These are phyloP conservation scores for Dipteronia sinensis DNA, from an alignment of 345 rosid species.

Conservation along the genomic window DNA sequence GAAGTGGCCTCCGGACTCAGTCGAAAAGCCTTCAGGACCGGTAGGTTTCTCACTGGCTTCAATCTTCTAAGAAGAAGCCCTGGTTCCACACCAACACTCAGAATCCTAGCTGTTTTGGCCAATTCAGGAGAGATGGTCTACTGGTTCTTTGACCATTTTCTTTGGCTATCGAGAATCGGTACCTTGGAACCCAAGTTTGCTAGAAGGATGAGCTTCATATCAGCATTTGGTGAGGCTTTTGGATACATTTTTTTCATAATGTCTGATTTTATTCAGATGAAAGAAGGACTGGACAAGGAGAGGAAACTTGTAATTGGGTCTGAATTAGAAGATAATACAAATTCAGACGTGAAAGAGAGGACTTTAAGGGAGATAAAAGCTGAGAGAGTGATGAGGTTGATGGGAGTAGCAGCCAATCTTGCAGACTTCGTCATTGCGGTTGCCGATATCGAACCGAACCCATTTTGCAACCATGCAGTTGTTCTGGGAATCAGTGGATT, in stretches of 20 bases:
- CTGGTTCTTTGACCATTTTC: slow-evolving; percentile 92
- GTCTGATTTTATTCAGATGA: slow-evolving; percentile 63
- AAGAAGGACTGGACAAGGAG: slow-evolving; percentile 49
- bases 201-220: slow-evolving; percentile 80
- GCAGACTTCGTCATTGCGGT: slow-evolving; percentile 84
- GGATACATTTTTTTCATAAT: slow-evolving; percentile 82
- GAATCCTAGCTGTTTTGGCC: slow-evolving; percentile 62
- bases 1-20: slow-evolving; percentile 95
- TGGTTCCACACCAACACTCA: slow-evolving; percentile 49
- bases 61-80: slow-evolving; percentile 78
- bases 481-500: slow-evolving; percentile 85
- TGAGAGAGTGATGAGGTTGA: slow-evolving; percentile 78
- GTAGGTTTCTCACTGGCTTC: slow-evolving; percentile 93
- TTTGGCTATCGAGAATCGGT: slow-evolving; percentile 91
- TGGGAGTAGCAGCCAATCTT: slow-evolving; percentile 85
- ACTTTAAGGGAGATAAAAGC: slow-evolving; percentile 45
- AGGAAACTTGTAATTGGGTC: slow-evolving; percentile 36
- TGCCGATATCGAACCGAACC: slow-evolving; percentile 89
- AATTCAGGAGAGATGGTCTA: slow-evolving; percentile 97
- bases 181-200: slow-evolving; percentile 68
- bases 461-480: slow-evolving; percentile 72
- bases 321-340: slow-evolving; percentile 16
- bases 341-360: slow-evolving; percentile 35
- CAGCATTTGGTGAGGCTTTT: slow-evolving; percentile 97
- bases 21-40: slow-evolving; percentile 89